These are phyloP conservation scores for Emericellopsis cladophorae DNA, from an alignment of 2,329 filamentous ascomycete species.

Conservation along the genomic window DNA sequence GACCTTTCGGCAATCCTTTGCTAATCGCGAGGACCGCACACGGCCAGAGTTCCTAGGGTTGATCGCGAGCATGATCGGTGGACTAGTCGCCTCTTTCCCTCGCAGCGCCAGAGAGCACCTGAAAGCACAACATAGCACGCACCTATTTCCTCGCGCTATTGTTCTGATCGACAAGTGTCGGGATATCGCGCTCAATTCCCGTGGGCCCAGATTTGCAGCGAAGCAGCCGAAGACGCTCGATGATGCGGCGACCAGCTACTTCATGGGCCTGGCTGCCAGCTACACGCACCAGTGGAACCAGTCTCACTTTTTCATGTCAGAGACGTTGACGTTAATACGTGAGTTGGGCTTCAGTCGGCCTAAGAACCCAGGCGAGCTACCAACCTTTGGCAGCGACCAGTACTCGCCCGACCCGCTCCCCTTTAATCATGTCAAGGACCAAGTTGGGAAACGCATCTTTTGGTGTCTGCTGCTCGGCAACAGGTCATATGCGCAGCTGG, in stretches of 20 bases:
- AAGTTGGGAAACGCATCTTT: constrained; percentile 68
- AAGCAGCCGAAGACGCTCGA: constrained; percentile 36
- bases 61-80: constrained; percentile 61
- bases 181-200: constrained; percentile 53
- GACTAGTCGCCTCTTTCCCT: constrained; percentile 65
- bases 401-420: constrained; percentile 26
- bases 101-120: constrained; percentile 58
- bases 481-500: constrained; percentile 67
- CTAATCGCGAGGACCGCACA: constrained; percentile 50
- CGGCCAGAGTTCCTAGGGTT: constrained; percentile 58
- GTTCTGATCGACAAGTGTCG: constrained; percentile 60
- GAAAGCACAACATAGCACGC: constrained; percentile 49
- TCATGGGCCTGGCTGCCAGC: constrained; percentile 52
- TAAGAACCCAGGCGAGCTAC: constrained; percentile 26
- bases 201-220: constrained; percentile 40
- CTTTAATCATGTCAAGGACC: constrained; percentile 59
- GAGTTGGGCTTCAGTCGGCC: constrained; percentile 53
- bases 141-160: constrained; percentile 55
- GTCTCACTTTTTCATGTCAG: constrained; percentile 60
- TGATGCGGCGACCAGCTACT: constrained; percentile 62
- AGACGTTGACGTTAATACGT: constrained; percentile 56
- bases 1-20: constrained; percentile 59
- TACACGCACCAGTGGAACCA: constrained; percentile 57
- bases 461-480: constrained; percentile 72
- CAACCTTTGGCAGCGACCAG: constrained; percentile 25